Conservation (phyloP, 2,329 filamentous ascomycete species). For the Parasarocladium wereldwijsianum region DNA sequence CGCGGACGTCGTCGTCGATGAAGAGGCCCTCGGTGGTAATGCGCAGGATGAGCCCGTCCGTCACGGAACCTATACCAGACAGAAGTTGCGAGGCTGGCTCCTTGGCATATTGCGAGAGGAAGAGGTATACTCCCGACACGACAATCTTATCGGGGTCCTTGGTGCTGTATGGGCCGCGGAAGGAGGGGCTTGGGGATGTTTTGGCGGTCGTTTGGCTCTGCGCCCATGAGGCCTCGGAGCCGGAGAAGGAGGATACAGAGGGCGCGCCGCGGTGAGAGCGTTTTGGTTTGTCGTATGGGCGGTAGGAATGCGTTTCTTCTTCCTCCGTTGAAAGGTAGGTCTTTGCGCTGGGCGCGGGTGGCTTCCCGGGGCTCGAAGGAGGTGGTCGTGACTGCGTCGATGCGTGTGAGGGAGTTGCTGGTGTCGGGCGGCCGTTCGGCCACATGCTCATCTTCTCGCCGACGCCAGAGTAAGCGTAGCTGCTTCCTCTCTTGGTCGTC, state of each 20-base stretch:
- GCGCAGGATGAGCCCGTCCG: conserved; percentile 79
- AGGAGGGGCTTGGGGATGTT: conserved; percentile 70
- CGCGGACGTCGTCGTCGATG: conserved; percentile 88
- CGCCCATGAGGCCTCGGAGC: conserved; percentile 75
- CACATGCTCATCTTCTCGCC: conserved; percentile 59
- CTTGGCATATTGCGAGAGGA: conserved; percentile 76
- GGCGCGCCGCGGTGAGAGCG: conserved; percentile 37
- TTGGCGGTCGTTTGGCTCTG: conserved; percentile 70
- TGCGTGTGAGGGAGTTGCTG: conserved; percentile 15
- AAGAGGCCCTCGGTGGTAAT: conserved; percentile 92
- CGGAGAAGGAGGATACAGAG: conserved; percentile 53
- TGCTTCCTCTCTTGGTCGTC: conserved; percentile 26
- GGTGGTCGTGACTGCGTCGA: conserved; percentile 12
- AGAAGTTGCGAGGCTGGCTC: conserved; percentile 86
- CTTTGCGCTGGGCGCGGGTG: conserved; percentile 34
- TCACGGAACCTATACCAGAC: conserved; percentile 70
- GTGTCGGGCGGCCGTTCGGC: conserved; percentile 46
- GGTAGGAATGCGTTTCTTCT: conserved; percentile 56
- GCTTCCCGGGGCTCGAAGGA: conserved; percentile 18
- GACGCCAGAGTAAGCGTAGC: conserved; percentile 49
- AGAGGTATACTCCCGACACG: conserved; percentile 83
- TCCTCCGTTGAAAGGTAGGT: conserved; percentile 48
- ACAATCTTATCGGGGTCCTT: conserved; percentile 93
- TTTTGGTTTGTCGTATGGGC: conserved; percentile 60
- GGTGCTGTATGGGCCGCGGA: conserved; percentile 66